Conservation (phyloP, 495 filamentous ascomycete genomes). For the Xylaria palmicola region DNA sequence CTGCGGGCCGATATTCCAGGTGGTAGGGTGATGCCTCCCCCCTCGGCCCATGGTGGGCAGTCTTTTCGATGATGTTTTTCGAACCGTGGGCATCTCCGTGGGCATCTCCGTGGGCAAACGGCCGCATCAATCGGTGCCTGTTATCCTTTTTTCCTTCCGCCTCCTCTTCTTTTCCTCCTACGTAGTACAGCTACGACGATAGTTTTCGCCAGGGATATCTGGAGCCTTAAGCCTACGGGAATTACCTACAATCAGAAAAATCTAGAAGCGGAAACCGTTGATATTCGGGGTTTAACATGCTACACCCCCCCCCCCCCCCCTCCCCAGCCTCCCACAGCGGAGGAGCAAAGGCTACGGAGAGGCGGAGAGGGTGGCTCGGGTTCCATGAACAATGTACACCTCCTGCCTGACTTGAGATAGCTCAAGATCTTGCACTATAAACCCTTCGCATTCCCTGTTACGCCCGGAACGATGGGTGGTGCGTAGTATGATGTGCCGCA, state of each 20-base stretch:
- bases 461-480: background rate
- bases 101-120: background rate
- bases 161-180: too few relatives aligned
- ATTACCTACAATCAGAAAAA: too few relatives aligned
- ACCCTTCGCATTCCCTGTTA: background rate
- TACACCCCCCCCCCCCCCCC: background rate
- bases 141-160: too few relatives aligned
- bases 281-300: too few relatives aligned
- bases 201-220: too few relatives aligned
- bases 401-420: background rate
- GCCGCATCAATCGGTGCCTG: too few relatives aligned
- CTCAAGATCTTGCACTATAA: slow-evolving; percentile 3
- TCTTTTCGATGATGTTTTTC: too few relatives aligned
- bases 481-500: background rate
- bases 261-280: too few relatives aligned
- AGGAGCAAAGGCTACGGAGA: too few relatives aligned
- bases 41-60: background rate
- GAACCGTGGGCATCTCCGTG: background rate
- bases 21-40: background rate
- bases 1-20: slow-evolving; percentile 10
- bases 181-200: too few relatives aligned
- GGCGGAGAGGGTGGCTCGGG: background rate
- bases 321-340: too few relatives aligned
- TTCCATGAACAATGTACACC: background rate
- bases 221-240: too few relatives aligned